Base-by-base conservation (phyloP, 1,284 basidiomycete species). In the Irpex sp. region DNA sequence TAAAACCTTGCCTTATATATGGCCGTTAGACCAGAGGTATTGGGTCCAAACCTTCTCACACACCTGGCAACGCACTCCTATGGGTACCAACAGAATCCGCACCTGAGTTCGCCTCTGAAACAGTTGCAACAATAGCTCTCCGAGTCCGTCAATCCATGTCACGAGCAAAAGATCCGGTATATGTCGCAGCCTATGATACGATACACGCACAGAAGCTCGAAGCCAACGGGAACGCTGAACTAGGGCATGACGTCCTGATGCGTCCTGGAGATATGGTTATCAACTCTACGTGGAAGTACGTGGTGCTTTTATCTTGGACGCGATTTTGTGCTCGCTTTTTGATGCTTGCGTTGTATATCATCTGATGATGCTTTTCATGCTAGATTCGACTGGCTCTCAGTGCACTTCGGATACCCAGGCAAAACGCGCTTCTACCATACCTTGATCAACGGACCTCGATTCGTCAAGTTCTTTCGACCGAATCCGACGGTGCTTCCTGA, bases 361-460 rank as follows among this genome's bases (percentile, higher is more conserved):
- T 26, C 26, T 4, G 8, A 50, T 17, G 49, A 9, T 21, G 7
- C 11, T 50, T n/a, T n/a, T 43, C 39, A 43, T 8, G 39, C 31
- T 51, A 68, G 65, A 4, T 68, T 67, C 46, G 66, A 68, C 49
- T 68, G 64, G 63, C 60, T 62, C 4, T 68, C 67, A 6, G 63
- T 66, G 13, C 67, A 68, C 50, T 68, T 68, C 43, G 67, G 67
- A 8, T 67, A 63, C 59, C 61, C 61, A 15, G 62, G 59, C 50
- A 36, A 63, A 49, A 65, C 64, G 15, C 60, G 61, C 17, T 68
- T 66, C 59, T 67, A 43, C 60, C 65, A 68, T 36, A 67, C 65
- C 33, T 9, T 60, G 4, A 60, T 66, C 9, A 47, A 51, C 37
- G 65, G 57, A 33, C 64, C 65, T 2, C 61, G 67, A 1, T 68